phyloP scores from a whole-genome alignment of 2,329 filamentous ascomycete genomes.

The Curvularia verruculosa region DNA sequence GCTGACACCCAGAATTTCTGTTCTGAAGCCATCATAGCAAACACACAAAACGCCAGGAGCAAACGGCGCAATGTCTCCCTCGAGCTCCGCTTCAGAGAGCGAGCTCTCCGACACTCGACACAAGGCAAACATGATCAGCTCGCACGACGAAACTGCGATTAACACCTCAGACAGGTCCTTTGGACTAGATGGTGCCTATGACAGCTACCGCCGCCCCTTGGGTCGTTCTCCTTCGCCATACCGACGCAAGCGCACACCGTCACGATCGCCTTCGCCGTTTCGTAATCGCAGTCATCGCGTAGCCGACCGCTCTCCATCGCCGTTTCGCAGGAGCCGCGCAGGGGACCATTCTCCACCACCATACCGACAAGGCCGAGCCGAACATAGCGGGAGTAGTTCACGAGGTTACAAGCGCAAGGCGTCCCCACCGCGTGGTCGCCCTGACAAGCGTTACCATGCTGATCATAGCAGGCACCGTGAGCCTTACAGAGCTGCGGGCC shows the following conservation, averaged over 20 bases:
- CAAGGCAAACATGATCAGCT: constrained; percentile 46
- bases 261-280: too few relatives aligned
- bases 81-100: constrained; percentile 40
- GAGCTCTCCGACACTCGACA: constrained; percentile 35
- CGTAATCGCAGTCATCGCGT: constrained; percentile 13
- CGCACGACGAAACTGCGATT: constrained; percentile 39
- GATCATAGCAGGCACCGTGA: constrained; percentile 57
- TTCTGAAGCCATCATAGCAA: constrained; percentile 16
- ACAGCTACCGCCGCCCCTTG: constrained; percentile 33
- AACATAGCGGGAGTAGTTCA: constrained; percentile 33
- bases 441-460: constrained; percentile 64
- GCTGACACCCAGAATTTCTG: constrained; percentile 37
- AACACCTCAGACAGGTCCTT: constrained; percentile 43
- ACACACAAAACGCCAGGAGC: constrained; percentile 8
- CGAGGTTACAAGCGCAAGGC: constrained; percentile 53
- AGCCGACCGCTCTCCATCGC: constrained; percentile 29
- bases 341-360: constrained; percentile 38
- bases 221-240: constrained; percentile 42
- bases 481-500: constrained; percentile 61
- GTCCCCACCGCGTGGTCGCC: constrained; percentile 36
- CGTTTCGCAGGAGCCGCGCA: constrained; percentile 34
- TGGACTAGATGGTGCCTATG: constrained; percentile 37
- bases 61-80: constrained; percentile 33
- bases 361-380: constrained; percentile 30
- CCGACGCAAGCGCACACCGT: too few relatives aligned